Percentiles rank a stretch among this genome's conserved stretches.
Evolutionary conservation across 2,329 filamentous ascomycete genomes (phyloP).

Genomic region (Sporothrix dimorphospora): DNA sequence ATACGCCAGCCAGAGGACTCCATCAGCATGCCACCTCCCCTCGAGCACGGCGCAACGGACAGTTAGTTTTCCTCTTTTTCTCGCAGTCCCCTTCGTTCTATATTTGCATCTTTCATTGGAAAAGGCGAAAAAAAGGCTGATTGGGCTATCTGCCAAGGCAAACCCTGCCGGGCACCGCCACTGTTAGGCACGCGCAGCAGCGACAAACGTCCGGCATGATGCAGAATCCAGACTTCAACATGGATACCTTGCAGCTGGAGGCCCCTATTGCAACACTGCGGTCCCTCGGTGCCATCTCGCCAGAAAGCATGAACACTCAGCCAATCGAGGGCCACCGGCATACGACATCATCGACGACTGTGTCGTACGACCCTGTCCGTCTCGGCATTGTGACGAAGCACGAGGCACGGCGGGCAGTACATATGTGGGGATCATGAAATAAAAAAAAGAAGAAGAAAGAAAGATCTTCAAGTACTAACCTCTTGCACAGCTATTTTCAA

Average conservation of each 20-base stretch:
- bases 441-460: neutral
- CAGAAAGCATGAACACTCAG: neutral
- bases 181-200: no score
- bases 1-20: neutral
- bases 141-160: no score
- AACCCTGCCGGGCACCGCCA: no score
- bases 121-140: no score
- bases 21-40: neutral
- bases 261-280: constrained; percentile 17
- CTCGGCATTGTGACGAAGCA: neutral
- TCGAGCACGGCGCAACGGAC: no score
- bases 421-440: neutral
- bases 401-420: neutral
- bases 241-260: constrained; percentile 17
- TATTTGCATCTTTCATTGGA: no score
- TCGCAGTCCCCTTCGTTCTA: no score
- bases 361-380: constrained; percentile 4
- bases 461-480: no score
- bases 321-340: neutral
- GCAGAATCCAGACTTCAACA: constrained; percentile 15
- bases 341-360: neutral
- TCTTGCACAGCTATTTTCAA: neutral
- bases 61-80: no score
- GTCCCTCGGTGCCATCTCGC: constrained; percentile 21
- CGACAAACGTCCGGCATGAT: no score